Evolutionary conservation across 1,139 yeast genomes (phyloP).

Genomic region (Waltiozyma sp.): DNA sequence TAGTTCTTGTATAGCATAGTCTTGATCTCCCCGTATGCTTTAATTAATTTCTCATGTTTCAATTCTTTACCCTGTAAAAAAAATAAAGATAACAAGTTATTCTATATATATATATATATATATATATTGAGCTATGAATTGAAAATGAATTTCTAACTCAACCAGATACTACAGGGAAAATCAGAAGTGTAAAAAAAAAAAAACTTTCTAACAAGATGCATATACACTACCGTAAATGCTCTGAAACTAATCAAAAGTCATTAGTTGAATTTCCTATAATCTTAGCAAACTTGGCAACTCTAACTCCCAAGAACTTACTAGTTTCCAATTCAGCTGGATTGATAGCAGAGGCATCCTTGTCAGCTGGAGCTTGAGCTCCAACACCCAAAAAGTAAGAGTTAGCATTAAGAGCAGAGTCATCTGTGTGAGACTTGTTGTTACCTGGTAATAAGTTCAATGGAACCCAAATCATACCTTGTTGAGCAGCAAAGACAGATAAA

Average conservation of each 20-base stretch:
- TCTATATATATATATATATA: too few species aligned
- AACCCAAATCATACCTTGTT: conserved; percentile 8
- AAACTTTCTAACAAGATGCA: too few species aligned
- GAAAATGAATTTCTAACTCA: too few species aligned
- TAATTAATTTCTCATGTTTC: too few species aligned
- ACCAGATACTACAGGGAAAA: too few species aligned
- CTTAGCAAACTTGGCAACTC: neutral
- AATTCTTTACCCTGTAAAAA: too few species aligned
- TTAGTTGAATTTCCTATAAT: neutral
- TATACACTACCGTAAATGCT: too few species aligned
- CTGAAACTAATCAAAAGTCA: neutral
- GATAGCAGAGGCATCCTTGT: neutral
- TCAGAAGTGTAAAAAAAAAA: too few species aligned
- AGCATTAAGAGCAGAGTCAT: neutral
- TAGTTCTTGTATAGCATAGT: too few species aligned
- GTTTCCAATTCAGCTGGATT: neutral
- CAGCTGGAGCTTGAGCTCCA: neutral
- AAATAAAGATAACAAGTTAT: too few species aligned
- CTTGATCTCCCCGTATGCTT: too few species aligned
- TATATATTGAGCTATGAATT: too few species aligned
- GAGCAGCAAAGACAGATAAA: conserved; percentile 4
- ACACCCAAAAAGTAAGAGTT: neutral
- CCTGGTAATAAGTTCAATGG: conserved; percentile 1
- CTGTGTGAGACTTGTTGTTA: neutral
- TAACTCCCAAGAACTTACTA: neutral